Base-by-base conservation (phyloP, 441 rosid species). In the Adansonia madagascariensis region DNA sequence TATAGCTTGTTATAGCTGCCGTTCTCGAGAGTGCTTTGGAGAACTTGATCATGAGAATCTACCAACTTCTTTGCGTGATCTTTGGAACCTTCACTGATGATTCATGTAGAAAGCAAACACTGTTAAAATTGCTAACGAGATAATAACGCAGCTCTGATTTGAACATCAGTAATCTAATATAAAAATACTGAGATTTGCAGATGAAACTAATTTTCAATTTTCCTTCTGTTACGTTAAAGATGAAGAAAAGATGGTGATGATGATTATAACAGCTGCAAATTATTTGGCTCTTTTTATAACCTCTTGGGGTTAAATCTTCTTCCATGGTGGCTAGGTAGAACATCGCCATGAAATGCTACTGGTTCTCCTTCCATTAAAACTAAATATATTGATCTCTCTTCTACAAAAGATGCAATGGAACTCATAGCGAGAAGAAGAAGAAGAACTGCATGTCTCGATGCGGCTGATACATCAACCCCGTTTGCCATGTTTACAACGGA, bases 1-100 rank as follows among this genome's bases (percentile, higher is more conserved):
- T 91, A 91, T 27, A 96, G 89, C 84, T 87, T 94, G 80, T 65
- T 85, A 86, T 96, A 96, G 83, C 88, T 91, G 81, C 90, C 97
- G 0, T 67, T 75, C 62, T 86, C 88, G 22, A 92, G 82, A 68
- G 84, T 84, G 77, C 82, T 88, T 75, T 70, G 82, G 4, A 91
- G 93, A 79, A 95, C 85, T 59, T 83, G 80, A 74, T 92, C 90
- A 10, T 95, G 99, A 81, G 82, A 82, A 74, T 86, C 86, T 73
- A 79, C 86, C 83, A 91, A 80, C 57, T 78, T 81, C 86, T 83
- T 89, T 39, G 90, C 95, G 83, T 83, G 87, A 76, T 4, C 77
- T 69, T 60, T 72, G 67, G 70, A 73, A 74, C 64, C 79, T 82
- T 86, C 85, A 68, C 97, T 93, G 66, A 44, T 49, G 61, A 50